Evolutionary conservation across 2,329 filamentous ascomycete species (phyloP).

Genomic region (Pyrenophora tritici-repentis): DNA sequence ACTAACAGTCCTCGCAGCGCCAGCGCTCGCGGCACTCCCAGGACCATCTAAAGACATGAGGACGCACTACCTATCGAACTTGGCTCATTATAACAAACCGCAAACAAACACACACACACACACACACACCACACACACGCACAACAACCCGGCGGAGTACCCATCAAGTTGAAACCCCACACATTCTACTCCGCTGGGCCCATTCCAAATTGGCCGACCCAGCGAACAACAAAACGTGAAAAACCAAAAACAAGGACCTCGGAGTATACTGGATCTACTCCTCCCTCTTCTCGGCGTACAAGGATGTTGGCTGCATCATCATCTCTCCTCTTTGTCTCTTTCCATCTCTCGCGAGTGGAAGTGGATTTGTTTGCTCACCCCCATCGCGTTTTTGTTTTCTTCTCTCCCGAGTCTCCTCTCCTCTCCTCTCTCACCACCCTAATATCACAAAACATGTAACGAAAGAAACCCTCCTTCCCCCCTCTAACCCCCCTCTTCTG

Average conservation of each 20-base stretch:
- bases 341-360: conserved; percentile 15
- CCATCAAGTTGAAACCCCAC: conserved; percentile 15
- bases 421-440: conserved; percentile 2
- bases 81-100: conserved; percentile 21
- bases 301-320: conserved; percentile 27
- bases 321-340: conserved; percentile 19
- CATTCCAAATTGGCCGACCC: conserved; percentile 30
- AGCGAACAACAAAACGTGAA: conserved; percentile 29
- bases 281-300: conserved; percentile 33
- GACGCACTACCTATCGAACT: conserved; percentile 17
- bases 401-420: conserved; percentile 7
- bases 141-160: conserved; percentile 21
- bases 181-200: conserved; percentile 10
- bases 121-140: conserved; percentile 7
- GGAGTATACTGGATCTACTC: conserved; percentile 34
- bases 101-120: conserved; percentile 17
- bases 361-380: conserved; percentile 30
- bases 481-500: conserved; percentile 26
- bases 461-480: conserved; percentile 19
- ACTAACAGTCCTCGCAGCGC: conserved; percentile 21
- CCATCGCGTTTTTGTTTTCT: conserved; percentile 17
- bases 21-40: conserved; percentile 33
- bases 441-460: conserved; percentile 13
- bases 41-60: conserved; percentile 29
- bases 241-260: conserved; percentile 40